phyloP scores from a whole-genome alignment of 768 basidiomycete genomes.

The Tylopilus sp. region DNA sequence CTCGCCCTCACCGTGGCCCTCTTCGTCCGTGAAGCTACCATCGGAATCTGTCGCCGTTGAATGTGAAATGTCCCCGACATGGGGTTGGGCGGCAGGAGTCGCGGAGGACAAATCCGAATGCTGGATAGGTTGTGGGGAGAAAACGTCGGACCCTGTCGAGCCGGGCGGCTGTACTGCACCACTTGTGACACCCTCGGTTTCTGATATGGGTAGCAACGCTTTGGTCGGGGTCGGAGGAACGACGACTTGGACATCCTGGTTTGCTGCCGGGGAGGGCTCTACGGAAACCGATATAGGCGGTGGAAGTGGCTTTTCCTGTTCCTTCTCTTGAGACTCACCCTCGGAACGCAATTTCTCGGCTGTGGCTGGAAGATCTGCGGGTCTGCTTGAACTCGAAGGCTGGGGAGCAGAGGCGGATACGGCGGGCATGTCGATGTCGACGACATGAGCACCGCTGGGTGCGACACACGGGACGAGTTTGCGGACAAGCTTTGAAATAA shows the following conservation, averaged over 20 bases:
- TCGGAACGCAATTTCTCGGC: constrained; percentile 29
- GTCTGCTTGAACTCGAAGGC: constrained; percentile 17
- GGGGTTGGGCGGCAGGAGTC: constrained; percentile 25
- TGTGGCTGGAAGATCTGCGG: constrained; percentile 20
- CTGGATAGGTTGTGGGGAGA: constrained; percentile 26
- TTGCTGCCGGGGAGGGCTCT: constrained; percentile 17
- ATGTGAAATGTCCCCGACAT: constrained; percentile 30
- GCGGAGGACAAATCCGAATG: constrained; percentile 25
- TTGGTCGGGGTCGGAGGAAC: constrained; percentile 49
- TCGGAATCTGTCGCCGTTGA: constrained; percentile 33
- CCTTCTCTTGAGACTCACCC: constrained; percentile 31
- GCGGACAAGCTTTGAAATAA: constrained; percentile 57
- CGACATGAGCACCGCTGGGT: constrained; percentile 44
- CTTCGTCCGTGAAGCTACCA: constrained; percentile 54
- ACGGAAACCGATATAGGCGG: constrained; percentile 19
- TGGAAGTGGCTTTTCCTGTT: constrained; percentile 34
- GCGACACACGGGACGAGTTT: constrained; percentile 65
- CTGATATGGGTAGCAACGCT: constrained; percentile 51
- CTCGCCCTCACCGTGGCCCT: constrained; percentile 66
- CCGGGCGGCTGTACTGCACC: constrained; percentile 91
- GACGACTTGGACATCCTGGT: constrained; percentile 37
- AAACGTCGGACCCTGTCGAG: constrained; percentile 52
- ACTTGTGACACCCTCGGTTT: constrained; percentile 88
- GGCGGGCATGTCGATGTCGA: constrained; percentile 39
- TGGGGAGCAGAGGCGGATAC: constrained; percentile 16